A percentile compares a stretch with the other conserved stretches of the same genome.
phyloP scores from a whole-genome alignment of 345 rosid genomes.

The Salix caprea region DNA sequence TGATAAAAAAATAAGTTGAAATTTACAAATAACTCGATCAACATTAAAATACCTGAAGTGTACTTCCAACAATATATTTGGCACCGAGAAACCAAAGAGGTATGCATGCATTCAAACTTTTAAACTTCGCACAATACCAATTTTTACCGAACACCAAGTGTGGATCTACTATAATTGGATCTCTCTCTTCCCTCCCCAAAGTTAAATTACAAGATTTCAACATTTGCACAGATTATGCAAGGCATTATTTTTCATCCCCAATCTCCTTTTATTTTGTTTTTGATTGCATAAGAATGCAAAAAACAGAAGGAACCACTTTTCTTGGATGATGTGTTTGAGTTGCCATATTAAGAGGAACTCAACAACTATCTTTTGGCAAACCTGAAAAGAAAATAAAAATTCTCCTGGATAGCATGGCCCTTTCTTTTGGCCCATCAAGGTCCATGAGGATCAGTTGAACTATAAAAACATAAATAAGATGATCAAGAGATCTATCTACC shows the following conservation, averaged over 20 bases:
- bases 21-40: neutral
- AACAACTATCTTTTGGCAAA: neutral
- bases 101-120: too few relatives aligned
- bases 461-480: neutral
- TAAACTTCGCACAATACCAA: too few relatives aligned
- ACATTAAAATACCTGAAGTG: neutral
- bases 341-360: neutral
- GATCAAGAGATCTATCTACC: constrained; percentile 39
- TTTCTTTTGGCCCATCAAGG: neutral
- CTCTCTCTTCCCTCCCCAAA: too few relatives aligned
- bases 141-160: too few relatives aligned
- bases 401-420: neutral
- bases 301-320: neutral
- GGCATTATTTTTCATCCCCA: too few relatives aligned
- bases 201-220: too few relatives aligned
- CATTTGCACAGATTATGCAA: too few relatives aligned
- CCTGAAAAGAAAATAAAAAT: neutral
- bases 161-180: too few relatives aligned
- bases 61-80: too few relatives aligned
- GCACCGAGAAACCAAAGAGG: too few relatives aligned
- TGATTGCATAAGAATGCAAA: neutral
- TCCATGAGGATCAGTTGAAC: neutral
- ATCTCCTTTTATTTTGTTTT: too few relatives aligned
- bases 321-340: neutral
- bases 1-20: neutral